Evolutionary conservation across 257 asterid species (phyloP), one percentile per base, ranked within the genome.

Genomic region (Dorcoceras hygrometricum): DNA sequence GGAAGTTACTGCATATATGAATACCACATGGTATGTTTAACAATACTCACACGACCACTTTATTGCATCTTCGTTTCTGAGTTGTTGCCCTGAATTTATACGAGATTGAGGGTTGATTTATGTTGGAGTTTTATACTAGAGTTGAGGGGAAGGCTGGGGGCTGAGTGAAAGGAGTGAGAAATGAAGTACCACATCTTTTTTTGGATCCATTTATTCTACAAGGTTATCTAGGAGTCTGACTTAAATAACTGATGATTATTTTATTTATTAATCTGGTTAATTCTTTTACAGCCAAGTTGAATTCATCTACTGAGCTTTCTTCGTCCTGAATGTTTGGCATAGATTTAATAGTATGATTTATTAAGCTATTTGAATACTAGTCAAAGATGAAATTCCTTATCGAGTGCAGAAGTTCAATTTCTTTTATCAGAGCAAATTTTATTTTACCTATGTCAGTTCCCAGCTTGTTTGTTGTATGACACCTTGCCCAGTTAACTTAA

Each of bases 1-100:
- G 99, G 99, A 72, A 94, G 99, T 73, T 94, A 94, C 85, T 94
- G 99, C 87, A 94, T 94, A 64, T 94, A 94, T 59, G 99, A 87
- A 75, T 94, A 94, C 84, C 99, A 94, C 89, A 94, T 94, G 99
- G 99, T 94, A 89, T 51, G 84, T 57, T 14, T 50, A 26, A 53
- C 68, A 58, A 46, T 56, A 67, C 69, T 59, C 54, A 25, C 54
- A 18, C 59, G 59, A 73, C 23, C 46, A 25, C 69, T 69, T 73
- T 20, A 59, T 69, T 18, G 26, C 29, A 50, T 16, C 54, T 16
- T 46, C 54, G 5, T 46, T 16, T 43, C 53, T 16, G 14, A 43
- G 53, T 43, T 43, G 20, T 43, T 16, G 7, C 54, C 22, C 8
- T 46, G 54, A 14, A 43, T 14, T 16, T 46, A 5, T 16, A 16